Evolutionary conservation across 2,329 filamentous ascomycete genomes (phyloP).

Genomic region (Zymoseptoria crescenta): DNA sequence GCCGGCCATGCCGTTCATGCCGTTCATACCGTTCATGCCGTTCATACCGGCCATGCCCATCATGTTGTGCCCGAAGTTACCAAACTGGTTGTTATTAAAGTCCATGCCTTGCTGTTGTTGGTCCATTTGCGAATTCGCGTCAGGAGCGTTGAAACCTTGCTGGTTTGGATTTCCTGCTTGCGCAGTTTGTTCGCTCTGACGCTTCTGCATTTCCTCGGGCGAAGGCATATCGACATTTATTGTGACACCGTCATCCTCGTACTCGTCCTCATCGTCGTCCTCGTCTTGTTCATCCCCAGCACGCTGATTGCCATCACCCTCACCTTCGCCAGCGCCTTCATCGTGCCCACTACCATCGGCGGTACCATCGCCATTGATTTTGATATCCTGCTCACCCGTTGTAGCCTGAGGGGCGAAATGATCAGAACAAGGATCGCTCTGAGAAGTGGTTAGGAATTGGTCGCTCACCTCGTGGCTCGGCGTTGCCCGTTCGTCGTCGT

Average conservation of each 20-base stretch:
- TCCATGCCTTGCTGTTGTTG: constrained; percentile 13
- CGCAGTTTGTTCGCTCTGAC: constrained; percentile 10
- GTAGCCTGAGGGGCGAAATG: not conserved
- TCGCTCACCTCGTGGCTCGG: constrained; percentile 8
- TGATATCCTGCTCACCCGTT: not conserved
- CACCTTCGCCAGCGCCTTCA: not conserved
- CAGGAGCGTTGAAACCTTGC: constrained; percentile 7
- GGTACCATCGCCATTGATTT: not conserved
- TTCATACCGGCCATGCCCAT: not conserved
- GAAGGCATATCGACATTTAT: constrained; percentile 27
- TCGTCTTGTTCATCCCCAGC: constrained; percentile 7
- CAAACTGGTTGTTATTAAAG: constrained; percentile 6
- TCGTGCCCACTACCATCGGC: not conserved
- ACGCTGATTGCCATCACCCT: not conserved
- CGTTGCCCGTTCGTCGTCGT: constrained; percentile 6
- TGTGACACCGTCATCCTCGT: constrained; percentile 23
- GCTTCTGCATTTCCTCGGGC: constrained; percentile 12
- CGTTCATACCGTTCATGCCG: not conserved
- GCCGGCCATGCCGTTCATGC: not conserved
- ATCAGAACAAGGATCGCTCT: not conserved
- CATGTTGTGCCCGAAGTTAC: constrained; percentile 16
- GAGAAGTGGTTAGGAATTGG: not conserved
- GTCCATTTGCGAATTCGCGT: constrained; percentile 15
- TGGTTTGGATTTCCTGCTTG: constrained; percentile 6
- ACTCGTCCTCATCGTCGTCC: constrained; percentile 17